Evolutionary conservation across 2,329 filamentous ascomycete species (phyloP).

Genomic region (Cadophora gregata): DNA sequence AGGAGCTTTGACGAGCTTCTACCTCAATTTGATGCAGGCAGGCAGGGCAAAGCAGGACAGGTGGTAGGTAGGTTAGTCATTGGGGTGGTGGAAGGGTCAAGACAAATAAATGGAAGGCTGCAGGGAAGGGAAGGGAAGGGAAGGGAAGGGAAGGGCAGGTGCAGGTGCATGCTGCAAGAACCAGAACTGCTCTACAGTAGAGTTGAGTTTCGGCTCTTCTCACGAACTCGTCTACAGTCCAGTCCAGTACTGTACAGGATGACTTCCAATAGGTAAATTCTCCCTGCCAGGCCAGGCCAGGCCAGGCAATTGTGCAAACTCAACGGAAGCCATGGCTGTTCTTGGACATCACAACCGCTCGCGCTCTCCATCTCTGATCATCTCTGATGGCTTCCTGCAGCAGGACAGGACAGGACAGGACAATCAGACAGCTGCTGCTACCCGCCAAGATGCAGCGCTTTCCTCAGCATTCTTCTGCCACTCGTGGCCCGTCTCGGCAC

Average conservation of each 20-base stretch:
- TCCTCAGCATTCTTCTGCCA: not conserved
- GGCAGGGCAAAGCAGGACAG: not conserved
- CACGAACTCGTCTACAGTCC: slow-evolving; percentile 8
- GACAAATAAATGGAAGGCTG: not conserved
- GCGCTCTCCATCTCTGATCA: not conserved
- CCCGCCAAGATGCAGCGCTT: slow-evolving; percentile 12
- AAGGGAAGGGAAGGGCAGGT: slow-evolving; percentile 1
- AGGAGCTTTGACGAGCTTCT: slow-evolving; percentile 8
- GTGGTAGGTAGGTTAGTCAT: no score
- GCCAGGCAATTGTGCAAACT: slow-evolving; percentile 7
- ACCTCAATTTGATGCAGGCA: not conserved
- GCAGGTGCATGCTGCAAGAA: slow-evolving; percentile 4
- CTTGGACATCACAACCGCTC: slow-evolving; percentile 1
- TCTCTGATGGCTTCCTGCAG: slow-evolving; percentile 12
- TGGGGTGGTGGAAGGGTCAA: no score
- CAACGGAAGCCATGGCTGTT: slow-evolving; percentile 1
- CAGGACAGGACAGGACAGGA: no score
- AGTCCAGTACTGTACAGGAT: no score
- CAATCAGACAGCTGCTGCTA: slow-evolving; percentile 20
- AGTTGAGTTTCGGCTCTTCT: slow-evolving; percentile 11
- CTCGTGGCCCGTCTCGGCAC: slow-evolving; percentile 20
- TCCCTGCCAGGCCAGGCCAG: no score
- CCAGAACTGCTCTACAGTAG: no score
- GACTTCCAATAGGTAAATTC: no score
- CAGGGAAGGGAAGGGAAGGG: not conserved